Base-by-base conservation (phyloP, 2,329 filamentous ascomycete genomes). In the Colletotrichum shisoi region DNA sequence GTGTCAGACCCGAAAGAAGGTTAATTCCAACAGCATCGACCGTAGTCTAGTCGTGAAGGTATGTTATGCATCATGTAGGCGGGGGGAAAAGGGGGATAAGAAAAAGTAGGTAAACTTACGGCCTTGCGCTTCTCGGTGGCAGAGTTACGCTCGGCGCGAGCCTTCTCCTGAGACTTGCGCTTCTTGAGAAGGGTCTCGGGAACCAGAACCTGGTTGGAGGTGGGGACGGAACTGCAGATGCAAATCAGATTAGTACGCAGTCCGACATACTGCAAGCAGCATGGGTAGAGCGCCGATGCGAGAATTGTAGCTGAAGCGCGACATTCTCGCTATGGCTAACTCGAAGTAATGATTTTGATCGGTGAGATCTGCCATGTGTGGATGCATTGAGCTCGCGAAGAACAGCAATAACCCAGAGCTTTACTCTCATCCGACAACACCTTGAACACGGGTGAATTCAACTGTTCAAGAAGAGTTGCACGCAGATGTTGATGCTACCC, bases 121-220 rank as follows among this genome's bases (percentile, higher is more conserved):
- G 92, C 87, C 87, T 95, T 95, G 83, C 89, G 91, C 87, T 96
- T 91, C 83, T 93, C 87, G 73, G 89, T 81, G 78, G 92, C 91
- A 73, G 91, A 87, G 74, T 87, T 83, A 81, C 90, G 91, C 84
- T 94, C 92, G 82, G 95, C 94, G 82, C 94, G 92, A 81, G 94
- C 93, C 90, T 97, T 97, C 90, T 99, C 95, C 86, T 97, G 94
- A 83, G 89, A 93, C 93, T 99, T 99, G 87, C 95, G 92, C 93
- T 99, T 99, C 92, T 99, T 99, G 83, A 99, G 89, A 79, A 99
- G 92, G 77, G 95, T 99, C 92, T 99, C 95, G 76, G 95, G 95
- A 80, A 98, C 93, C 82, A 98, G 87, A 82, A 99, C 89, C 83
- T 98, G 91, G 83, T 97, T 92, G 83, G 94, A 85, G 82, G 93